A percentile compares a stretch with the other conserved stretches of the same genome.
Conservation (phyloP, 208 protist species). For the Phytomonas sp. region DNA sequence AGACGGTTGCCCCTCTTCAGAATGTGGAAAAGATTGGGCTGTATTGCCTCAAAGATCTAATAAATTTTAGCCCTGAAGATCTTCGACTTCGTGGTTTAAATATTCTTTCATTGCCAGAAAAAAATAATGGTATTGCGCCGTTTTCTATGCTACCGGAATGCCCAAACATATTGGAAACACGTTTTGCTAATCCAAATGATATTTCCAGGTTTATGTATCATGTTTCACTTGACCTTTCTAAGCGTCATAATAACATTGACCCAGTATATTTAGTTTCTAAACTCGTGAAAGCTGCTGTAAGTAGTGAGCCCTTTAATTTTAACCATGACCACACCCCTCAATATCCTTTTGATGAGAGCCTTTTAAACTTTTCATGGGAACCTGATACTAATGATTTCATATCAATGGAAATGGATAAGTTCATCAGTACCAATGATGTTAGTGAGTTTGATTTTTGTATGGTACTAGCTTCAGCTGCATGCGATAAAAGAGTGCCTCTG, state of each 20-base stretch:
- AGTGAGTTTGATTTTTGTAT: conserved; percentile 15
- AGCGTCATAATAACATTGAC: conserved; percentile 21
- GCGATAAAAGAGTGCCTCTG: conserved; percentile 19
- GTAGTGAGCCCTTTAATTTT: conserved; percentile 17
- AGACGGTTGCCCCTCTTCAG: conserved; percentile 12
- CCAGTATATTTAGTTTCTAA: conserved; percentile 23
- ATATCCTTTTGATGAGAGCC: conserved; percentile 14
- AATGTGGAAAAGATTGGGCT: conserved; percentile 21
- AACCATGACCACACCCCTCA: conserved; percentile 11
- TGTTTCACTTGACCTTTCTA: conserved; percentile 20
- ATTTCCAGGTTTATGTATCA: conserved; percentile 31
- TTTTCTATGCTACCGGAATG: conserved; percentile 27
- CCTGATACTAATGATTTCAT: background rate
- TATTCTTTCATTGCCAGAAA: conserved; percentile 17
- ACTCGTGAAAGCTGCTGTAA: conserved; percentile 23
- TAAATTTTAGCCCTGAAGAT: conserved; percentile 27
- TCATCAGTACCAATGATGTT: conserved; percentile 7
- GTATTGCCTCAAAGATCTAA: conserved; percentile 20
- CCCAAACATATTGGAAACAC: conserved; percentile 23
- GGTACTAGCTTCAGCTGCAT: conserved; percentile 12
- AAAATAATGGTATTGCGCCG: conserved; percentile 17
- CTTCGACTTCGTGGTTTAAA: conserved; percentile 22
- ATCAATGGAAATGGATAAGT: conserved; percentile 7
- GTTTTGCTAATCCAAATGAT: conserved; percentile 19
- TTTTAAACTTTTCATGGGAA: conserved; percentile 21